A percentile compares a stretch with the other conserved stretches of the same genome.
These are phyloP conservation scores for Phytophthora fragariaefolia DNA, from an alignment of 352 stramenopile species.

Conservation along the genomic window DNA sequence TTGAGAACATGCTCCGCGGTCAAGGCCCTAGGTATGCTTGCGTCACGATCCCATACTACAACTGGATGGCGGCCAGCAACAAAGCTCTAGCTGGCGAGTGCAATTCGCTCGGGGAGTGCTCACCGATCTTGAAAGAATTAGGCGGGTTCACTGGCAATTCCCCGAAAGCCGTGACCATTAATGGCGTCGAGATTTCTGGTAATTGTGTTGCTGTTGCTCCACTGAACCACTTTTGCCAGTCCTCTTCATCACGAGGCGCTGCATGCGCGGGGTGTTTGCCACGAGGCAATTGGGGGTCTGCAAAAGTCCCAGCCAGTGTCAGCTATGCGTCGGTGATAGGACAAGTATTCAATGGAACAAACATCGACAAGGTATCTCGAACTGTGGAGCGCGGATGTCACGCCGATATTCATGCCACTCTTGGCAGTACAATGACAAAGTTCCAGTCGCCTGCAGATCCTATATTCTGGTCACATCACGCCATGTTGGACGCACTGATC, in stretches of 20 bases:
- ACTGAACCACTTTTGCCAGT: conserved; percentile 67
- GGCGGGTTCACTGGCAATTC: conserved; percentile 32
- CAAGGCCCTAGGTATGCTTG: conserved; percentile 57
- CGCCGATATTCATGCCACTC: conserved; percentile 52
- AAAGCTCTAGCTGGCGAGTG: conserved; percentile 47
- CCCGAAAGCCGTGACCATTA: conserved; percentile 41
- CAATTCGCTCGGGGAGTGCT: conserved; percentile 51
- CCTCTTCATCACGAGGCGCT: background rate
- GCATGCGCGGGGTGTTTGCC: conserved; percentile 52
- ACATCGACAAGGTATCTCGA: conserved; percentile 55
- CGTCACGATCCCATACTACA: conserved; percentile 79
- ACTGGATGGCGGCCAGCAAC: conserved; percentile 64
- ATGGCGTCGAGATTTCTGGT: conserved; percentile 40
- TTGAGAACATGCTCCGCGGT: conserved; percentile 81
- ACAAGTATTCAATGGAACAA: conserved; percentile 49
- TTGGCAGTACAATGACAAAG: conserved; percentile 53
- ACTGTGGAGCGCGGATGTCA: conserved; percentile 53
- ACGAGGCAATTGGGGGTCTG: conserved; percentile 43
- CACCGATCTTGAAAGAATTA: conserved; percentile 44
- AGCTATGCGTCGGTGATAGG: conserved; percentile 52
- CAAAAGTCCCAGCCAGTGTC: conserved; percentile 36
- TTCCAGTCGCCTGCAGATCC: conserved; percentile 58
- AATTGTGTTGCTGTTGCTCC: conserved; percentile 44
- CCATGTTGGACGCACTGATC: conserved; percentile 65
- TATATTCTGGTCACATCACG: conserved; percentile 76